Evolutionary conservation across 495 filamentous ascomycete species (phyloP).

Genomic region (Penicillium flavigenum): DNA sequence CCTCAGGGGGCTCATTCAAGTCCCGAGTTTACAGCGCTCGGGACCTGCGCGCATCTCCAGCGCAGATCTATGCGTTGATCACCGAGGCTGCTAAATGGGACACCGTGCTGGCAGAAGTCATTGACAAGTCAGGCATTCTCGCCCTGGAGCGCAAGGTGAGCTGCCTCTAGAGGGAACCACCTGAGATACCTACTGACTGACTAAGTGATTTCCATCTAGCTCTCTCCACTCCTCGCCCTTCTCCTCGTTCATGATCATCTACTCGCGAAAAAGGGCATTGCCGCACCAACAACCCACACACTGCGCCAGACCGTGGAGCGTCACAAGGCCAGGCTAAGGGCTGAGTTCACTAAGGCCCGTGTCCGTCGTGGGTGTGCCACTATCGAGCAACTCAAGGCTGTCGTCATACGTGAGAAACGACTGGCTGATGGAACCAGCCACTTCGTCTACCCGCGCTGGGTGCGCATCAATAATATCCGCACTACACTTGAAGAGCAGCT

Average conservation of each 20-base stretch:
- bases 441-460: conserved; percentile 73
- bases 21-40: conserved; percentile 69
- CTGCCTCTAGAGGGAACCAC: background rate
- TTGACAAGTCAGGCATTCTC: conserved; percentile 71
- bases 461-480: conserved; percentile 79
- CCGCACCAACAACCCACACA: conserved; percentile 72
- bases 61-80: conserved; percentile 81
- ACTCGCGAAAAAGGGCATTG: conserved; percentile 74
- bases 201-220: conserved; percentile 51
- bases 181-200: conserved; percentile 42
- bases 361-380: conserved; percentile 67
- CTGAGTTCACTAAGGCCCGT: conserved; percentile 78
- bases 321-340: conserved; percentile 75
- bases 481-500: conserved; percentile 68
- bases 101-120: conserved; percentile 75
- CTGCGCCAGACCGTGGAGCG: conserved; percentile 69
- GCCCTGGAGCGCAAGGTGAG: conserved; percentile 77
- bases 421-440: conserved; percentile 21
- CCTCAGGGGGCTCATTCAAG: conserved; percentile 73
- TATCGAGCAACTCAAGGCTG: conserved; percentile 59
- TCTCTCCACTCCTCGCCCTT: conserved; percentile 76
- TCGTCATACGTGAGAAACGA: conserved; percentile 47
- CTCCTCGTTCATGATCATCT: conserved; percentile 86
- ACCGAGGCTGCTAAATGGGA: conserved; percentile 91
- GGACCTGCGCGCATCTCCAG: conserved; percentile 68